phyloP scores from a whole-genome alignment of 2,329 filamentous ascomycete genomes.

The Hypomyces perniciosus region DNA sequence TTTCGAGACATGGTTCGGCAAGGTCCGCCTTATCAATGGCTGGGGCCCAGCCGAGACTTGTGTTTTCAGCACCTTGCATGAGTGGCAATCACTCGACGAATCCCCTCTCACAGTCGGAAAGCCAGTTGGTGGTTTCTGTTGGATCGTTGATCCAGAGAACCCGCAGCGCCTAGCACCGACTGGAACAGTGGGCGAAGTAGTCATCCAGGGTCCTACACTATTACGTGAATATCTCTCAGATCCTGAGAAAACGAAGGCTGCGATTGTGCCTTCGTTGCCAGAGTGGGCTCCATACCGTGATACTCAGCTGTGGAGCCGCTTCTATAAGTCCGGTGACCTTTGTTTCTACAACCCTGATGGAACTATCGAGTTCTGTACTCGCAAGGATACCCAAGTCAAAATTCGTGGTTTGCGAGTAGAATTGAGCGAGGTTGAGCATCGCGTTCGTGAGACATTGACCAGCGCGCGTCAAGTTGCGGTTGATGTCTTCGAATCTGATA shows the following conservation, averaged over 20 bases:
- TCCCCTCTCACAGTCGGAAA: too few species aligned
- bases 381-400: constrained; percentile 2
- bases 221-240: not conserved
- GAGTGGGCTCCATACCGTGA: constrained; percentile 24
- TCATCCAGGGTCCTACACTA: not conserved
- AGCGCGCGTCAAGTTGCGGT: not conserved
- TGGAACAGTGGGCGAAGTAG: not conserved
- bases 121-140: not conserved
- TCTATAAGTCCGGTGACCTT: constrained; percentile 43
- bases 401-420: constrained; percentile 1
- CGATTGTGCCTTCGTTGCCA: constrained; percentile 6
- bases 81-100: too few species aligned
- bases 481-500: not conserved
- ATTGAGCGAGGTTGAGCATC: not conserved
- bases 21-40: constrained; percentile 8
- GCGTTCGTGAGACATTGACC: not conserved
- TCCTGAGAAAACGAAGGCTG: not conserved
- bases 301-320: not conserved
- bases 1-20: constrained; percentile 4
- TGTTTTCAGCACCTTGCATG: not conserved
- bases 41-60: constrained; percentile 15
- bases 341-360: constrained; percentile 28
- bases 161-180: not conserved
- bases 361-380: not conserved
- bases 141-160: constrained; percentile 2